Conservation (phyloP, 495 filamentous ascomycete genomes). For the Podospora sp. region DNA sequence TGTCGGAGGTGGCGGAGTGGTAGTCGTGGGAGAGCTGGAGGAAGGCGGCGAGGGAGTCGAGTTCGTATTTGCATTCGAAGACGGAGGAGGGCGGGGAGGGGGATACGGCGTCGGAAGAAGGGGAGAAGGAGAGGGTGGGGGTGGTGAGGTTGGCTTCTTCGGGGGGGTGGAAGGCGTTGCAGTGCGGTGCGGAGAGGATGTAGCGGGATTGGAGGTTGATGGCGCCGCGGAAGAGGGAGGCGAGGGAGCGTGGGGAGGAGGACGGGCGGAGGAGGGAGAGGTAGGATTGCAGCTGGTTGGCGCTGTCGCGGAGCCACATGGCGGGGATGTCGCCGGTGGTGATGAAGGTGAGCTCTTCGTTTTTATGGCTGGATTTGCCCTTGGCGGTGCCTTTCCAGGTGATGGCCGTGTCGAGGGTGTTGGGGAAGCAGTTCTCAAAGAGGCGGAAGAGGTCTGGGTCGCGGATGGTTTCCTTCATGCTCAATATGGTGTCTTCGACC, state of each 20-base stretch:
- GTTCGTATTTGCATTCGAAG: constrained; percentile 64
- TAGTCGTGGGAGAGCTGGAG: constrained; percentile 62
- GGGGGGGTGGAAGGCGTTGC: constrained; percentile 65
- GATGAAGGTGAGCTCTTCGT: constrained; percentile 44
- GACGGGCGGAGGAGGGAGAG: constrained; percentile 55
- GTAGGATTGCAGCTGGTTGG: constrained; percentile 69
- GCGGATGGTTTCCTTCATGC: constrained; percentile 52
- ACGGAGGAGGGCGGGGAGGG: constrained; percentile 35
- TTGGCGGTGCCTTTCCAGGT: constrained; percentile 61
- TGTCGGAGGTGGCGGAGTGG: constrained; percentile 58
- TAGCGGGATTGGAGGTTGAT: constrained; percentile 68
- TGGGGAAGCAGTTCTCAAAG: constrained; percentile 67
- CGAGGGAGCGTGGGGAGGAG: constrained; percentile 49
- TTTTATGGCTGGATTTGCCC: constrained; percentile 41
- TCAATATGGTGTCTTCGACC: constrained; percentile 56
- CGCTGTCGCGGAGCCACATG: constrained; percentile 71
- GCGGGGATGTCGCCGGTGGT: constrained; percentile 70
- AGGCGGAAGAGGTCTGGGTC: constrained; percentile 68
- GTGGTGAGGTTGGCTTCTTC: constrained; percentile 43
- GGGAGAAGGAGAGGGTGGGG: constrained; percentile 45
- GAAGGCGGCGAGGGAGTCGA: constrained; percentile 68
- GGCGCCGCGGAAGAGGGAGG: constrained; percentile 61
- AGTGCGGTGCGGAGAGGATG: constrained; percentile 58
- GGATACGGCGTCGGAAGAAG: constrained; percentile 22
- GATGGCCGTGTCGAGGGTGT: constrained; percentile 70